These are phyloP conservation scores for Pseudovirgaria hyperparasitica DNA, from an alignment of 2,329 filamentous ascomycete species.

Conservation along the genomic window DNA sequence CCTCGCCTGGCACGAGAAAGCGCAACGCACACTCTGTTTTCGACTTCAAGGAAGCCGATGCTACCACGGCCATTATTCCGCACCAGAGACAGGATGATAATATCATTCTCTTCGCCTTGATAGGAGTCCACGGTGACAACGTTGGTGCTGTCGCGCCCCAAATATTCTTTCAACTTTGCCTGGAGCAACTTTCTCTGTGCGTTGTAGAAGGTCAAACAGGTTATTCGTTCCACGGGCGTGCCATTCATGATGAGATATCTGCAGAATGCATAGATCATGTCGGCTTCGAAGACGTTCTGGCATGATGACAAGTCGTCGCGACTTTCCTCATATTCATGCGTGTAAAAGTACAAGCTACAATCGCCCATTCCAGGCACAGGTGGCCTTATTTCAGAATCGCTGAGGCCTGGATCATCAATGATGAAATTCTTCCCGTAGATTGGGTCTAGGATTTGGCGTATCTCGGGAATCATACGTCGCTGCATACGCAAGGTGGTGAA, in stretches of 20 bases:
- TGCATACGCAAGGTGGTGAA: constrained; percentile 56
- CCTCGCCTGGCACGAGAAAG: constrained; percentile 61
- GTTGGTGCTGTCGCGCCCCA: constrained; percentile 34
- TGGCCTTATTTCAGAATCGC: constrained; percentile 30
- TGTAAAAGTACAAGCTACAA: constrained; percentile 48
- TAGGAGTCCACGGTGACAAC: constrained; percentile 80
- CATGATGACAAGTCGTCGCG: constrained; percentile 52
- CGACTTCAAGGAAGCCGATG: constrained; percentile 63
- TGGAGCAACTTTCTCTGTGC: constrained; percentile 61
- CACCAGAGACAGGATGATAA: constrained; percentile 70
- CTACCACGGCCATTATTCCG: constrained; percentile 46
- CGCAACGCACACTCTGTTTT: constrained; percentile 50
- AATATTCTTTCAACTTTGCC: constrained; percentile 30
- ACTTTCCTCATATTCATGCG: constrained; percentile 52
- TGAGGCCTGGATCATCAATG: constrained; percentile 46
- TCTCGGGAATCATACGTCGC: constrained; percentile 59
- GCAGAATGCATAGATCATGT: constrained; percentile 63
- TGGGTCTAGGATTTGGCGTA: constrained; percentile 45
- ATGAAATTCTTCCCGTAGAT: constrained; percentile 47
- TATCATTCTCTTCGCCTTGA: constrained; percentile 81
- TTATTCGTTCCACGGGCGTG: constrained; percentile 48
- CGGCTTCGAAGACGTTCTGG: constrained; percentile 58
- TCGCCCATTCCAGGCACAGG: constrained; percentile 51
- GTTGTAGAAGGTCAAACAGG: constrained; percentile 77
- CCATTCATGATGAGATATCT: constrained; percentile 61